phyloP scores from a whole-genome alignment of 2,329 filamentous ascomycete genomes.

The Phialophora verrucosa region DNA sequence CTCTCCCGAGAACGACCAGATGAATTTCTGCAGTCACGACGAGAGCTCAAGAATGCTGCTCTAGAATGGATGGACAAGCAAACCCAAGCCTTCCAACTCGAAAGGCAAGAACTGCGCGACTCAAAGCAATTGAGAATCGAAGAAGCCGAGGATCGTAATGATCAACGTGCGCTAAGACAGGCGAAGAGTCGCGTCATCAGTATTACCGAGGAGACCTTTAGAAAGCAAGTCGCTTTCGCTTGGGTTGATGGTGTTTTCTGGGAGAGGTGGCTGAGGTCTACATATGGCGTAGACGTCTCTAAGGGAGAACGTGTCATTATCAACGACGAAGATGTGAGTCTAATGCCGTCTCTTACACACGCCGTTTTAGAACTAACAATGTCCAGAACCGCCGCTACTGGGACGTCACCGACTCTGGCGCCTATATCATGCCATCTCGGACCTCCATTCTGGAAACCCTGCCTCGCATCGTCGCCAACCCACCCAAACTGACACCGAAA shows the following conservation, averaged over 20 bases:
- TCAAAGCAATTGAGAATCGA: slow-evolving; percentile 95
- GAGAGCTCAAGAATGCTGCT: slow-evolving; percentile 93
- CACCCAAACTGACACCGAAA: slow-evolving; percentile 56
- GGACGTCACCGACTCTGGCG: slow-evolving; percentile 88
- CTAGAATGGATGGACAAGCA: slow-evolving; percentile 99
- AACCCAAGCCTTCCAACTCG: slow-evolving; percentile 85
- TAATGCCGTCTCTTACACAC: slow-evolving; percentile 27
- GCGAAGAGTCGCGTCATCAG: slow-evolving; percentile 92
- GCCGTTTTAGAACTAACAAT: slow-evolving; percentile 45
- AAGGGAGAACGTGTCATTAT: slow-evolving; percentile 93
- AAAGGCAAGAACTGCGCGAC: slow-evolving; percentile 90
- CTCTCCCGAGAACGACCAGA: slow-evolving; percentile 79
- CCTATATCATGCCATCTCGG: slow-evolving; percentile 85
- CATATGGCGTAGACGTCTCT: slow-evolving; percentile 84
- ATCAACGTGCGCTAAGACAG: slow-evolving; percentile 81
- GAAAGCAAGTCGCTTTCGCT: slow-evolving; percentile 89
- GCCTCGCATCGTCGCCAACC: slow-evolving; percentile 56
- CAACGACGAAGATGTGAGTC: slow-evolving; percentile 92
- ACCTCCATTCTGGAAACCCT: slow-evolving; percentile 88
- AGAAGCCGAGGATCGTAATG: slow-evolving; percentile 90
- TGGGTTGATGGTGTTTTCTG: slow-evolving; percentile 98
- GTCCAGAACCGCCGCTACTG: slow-evolving; percentile 86
- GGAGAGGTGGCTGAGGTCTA: slow-evolving; percentile 96
- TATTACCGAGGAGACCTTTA: slow-evolving; percentile 78
- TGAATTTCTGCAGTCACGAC: slow-evolving; percentile 76